These are phyloP conservation scores for Ilex paraguariensis DNA, from an alignment of 305 asterid genomes.

Conservation along the genomic window DNA sequence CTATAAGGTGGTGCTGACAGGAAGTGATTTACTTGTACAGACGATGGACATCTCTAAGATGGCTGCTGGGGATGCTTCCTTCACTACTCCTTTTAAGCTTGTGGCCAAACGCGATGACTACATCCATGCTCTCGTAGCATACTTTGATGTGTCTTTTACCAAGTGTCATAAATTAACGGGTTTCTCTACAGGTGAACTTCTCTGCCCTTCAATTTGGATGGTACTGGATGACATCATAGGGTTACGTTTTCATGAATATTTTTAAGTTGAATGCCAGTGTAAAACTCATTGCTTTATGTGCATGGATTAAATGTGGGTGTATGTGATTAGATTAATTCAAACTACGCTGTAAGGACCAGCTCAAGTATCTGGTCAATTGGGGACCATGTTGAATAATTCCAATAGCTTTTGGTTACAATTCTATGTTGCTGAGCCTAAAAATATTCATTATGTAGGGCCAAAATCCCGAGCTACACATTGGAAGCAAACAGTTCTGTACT, in stretches of 20 bases:
- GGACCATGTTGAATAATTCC: neutral
- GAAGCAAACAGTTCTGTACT: slow-evolving; percentile 93
- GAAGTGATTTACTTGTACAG: slow-evolving; percentile 25
- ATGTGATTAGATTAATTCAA: too few relatives aligned
- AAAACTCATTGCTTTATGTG: too few relatives aligned
- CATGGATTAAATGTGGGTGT: too few relatives aligned
- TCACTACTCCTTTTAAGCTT: slow-evolving; percentile 90
- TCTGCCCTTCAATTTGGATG: neutral
- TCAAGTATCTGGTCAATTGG: neutral
- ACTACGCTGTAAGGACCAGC: neutral
- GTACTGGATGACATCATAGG: too few relatives aligned
- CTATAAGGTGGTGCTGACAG: neutral
- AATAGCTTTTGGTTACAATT: neutral
- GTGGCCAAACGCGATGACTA: slow-evolving; percentile 87
- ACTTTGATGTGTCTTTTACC: slow-evolving; percentile 90
- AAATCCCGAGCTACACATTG: slow-evolving; percentile 89
- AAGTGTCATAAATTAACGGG: slow-evolving; percentile 81
- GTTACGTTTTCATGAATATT: too few relatives aligned
- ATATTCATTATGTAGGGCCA: slow-evolving; percentile 48
- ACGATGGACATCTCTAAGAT: slow-evolving; percentile 97
- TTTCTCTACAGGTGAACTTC: slow-evolving; percentile 74
- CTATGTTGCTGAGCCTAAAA: neutral
- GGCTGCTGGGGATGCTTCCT: slow-evolving; percentile 77
- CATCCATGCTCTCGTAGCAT: slow-evolving; percentile 93
- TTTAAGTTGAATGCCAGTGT: too few relatives aligned